Base-by-base conservation (phyloP, 108 stramenopile species). In the Pseudonitzschia multiseries region DNA sequence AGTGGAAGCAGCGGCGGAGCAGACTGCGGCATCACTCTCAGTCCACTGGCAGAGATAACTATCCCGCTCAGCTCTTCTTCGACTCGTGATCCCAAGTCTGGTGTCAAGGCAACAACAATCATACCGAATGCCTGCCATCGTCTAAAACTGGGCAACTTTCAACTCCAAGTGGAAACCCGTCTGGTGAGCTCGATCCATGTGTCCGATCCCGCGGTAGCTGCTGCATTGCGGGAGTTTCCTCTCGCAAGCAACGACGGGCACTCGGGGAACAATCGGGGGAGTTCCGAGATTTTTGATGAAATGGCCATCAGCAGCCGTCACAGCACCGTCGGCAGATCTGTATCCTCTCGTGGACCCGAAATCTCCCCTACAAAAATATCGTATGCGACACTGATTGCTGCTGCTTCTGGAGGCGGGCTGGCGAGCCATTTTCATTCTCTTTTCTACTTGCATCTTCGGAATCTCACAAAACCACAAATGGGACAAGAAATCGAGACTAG, bases 121-220 rank as follows among this genome's bases (percentile, higher is more conserved):
- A 92, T 95, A 62, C 93, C 91, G 2, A 92, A 95, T 80, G 93
- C 87, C 33, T 70, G 75, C 36, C 93, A 95, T 48, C 69, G 91
- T 41, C 72, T 95, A n/a, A 89, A 86, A 65, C 75, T 95, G 20
- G 89, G 91, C 20, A 72, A 86, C 41, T 92, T 88, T 72, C 86
- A 91, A 65, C 69, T 95, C 33, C 86, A 90, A 36, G 46, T 92
- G 8, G 91, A 95, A 65, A 91, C 84, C 41, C 81, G 89, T 26
- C 75, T 95, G 27, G 59, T 84, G 22, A 92, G 91, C 71, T 81
- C 84, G 1, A 69, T 84, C 68, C 93, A 95, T 66, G 73, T 89
- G 3, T 77, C 78, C 22, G 91, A 95, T 75, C 84, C 93, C 44
- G 69, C 83, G 15, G 79, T 90, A 52, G 90, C 88, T 50, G 79